A percentile compares a stretch with the other conserved stretches of the same genome.
These are phyloP conservation scores for Lachnum nothofagi DNA, from an alignment of 2,329 filamentous ascomycete species.

Conservation along the genomic window DNA sequence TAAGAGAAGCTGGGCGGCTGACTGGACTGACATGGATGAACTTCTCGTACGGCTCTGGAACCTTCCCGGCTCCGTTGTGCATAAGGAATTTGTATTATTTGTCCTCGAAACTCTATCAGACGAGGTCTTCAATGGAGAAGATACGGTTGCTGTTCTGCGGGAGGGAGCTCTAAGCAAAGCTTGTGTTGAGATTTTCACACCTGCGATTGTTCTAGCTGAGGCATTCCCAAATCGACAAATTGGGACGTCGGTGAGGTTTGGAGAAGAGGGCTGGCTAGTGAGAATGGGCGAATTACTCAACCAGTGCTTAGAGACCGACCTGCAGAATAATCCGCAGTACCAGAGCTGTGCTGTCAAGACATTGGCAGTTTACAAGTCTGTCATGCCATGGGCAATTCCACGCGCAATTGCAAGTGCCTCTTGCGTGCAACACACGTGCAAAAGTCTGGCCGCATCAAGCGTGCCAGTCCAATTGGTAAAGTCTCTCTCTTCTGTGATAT, in stretches of 20 bases:
- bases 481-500: constrained; percentile 3
- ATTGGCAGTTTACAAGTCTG: constrained; percentile 70
- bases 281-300: constrained; percentile 70
- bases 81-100: constrained; percentile 81
- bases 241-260: constrained; percentile 62
- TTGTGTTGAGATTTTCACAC: constrained; percentile 90
- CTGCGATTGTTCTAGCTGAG: constrained; percentile 66
- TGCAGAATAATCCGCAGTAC: constrained; percentile 61
- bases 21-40: constrained; percentile 93
- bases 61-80: constrained; percentile 52
- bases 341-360: constrained; percentile 69
- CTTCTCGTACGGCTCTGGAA: constrained; percentile 81
- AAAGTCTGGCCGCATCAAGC: constrained; percentile 64
- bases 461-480: constrained; percentile 69
- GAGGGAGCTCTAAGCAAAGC: constrained; percentile 81
- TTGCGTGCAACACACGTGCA: constrained; percentile 65
- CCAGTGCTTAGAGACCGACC: constrained; percentile 63
- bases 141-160: constrained; percentile 75
- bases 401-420: constrained; percentile 69
- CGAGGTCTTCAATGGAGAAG: constrained; percentile 88
- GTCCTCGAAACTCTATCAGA: constrained; percentile 89
- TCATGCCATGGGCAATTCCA: constrained; percentile 82
- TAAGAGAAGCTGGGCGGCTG: constrained; percentile 84
- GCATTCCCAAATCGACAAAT: constrained; percentile 67
- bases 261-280: constrained; percentile 80